These are phyloP conservation scores for Ustilago sp. DNA, from an alignment of 1,284 basidiomycete species.

Conservation along the genomic window DNA sequence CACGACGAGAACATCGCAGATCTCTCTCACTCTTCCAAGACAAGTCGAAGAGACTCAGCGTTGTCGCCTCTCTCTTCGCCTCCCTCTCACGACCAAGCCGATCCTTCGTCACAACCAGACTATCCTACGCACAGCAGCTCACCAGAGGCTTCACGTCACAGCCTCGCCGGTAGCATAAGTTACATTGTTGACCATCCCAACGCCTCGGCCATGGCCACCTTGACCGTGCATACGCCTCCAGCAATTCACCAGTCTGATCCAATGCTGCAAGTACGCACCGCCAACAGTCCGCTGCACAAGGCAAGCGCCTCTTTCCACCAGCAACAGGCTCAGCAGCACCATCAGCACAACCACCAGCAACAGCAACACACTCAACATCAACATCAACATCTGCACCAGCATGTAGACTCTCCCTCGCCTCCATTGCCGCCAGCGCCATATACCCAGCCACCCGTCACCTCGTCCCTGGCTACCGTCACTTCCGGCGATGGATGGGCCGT, in stretches of 20 bases:
- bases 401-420: constrained; percentile 19
- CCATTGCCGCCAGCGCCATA: constrained; percentile 29
- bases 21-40: constrained; percentile 2
- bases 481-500: constrained; percentile 47
- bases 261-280: constrained; percentile 37
- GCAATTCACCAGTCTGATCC: constrained; percentile 33
- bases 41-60: constrained; percentile 17
- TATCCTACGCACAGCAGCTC: constrained; percentile 3
- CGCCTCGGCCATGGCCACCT: constrained; percentile 48
- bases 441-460: constrained; percentile 36
- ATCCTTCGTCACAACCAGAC: constrained; percentile 12
- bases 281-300: constrained; percentile 31
- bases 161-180: background rate
- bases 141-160: constrained; percentile 7
- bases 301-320: constrained; percentile 17
- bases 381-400: constrained; percentile 15
- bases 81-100: constrained; percentile 19
- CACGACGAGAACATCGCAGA: constrained; percentile 1
- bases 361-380: constrained; percentile 4
- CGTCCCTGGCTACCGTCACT: constrained; percentile 30
- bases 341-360: constrained; percentile 10
- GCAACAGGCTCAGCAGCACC: constrained; percentile 3
- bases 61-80: constrained; percentile 33
- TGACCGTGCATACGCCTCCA: constrained; percentile 40
- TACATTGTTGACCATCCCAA: constrained; percentile 26